Base-by-base conservation (phyloP, 1,139 yeast genomes). In the Suhomyces taliae region DNA sequence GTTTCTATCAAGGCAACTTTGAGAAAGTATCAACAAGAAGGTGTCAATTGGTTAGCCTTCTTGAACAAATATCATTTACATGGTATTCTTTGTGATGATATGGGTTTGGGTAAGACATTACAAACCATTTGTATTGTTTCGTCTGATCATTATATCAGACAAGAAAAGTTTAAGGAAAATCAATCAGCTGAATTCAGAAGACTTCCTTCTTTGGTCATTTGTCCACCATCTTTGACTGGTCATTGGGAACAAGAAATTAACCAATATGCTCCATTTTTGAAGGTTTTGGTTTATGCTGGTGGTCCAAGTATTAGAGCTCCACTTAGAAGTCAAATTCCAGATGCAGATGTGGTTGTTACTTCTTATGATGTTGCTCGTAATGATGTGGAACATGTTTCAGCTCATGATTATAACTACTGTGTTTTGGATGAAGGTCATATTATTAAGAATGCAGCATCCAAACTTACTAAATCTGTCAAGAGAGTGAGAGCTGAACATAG, bases 361-460 rank as follows among this genome's bases (percentile, higher is more conserved):
- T 90, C 98, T 0, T 95, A 95, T 65, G 99, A 95, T 72, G 96
- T 93, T 46, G 90, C 95, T 40, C 82, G 99, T 62, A 93, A 95
- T 66, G 99, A 95, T 66, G 82, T 85, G 38, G 87, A 83, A 9
- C 72, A 76, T 55, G 64, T 95, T 34, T 65, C 81, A 2, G 66
- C 69, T 2, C 79, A 77, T 54, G 88, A 85, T 60, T 95, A 87
- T 74, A 93, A 95, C 65, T 95, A 95, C 62, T 93, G 98, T 72
- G 96, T 93, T 7, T 70, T 95, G 53, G 99, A 95, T 69, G 99
- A 95, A 70, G 99, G 99, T 36, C 99, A 95, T 66, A 90, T 93
- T 44, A 93, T 95, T 61, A 93, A 93, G 70, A 95, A 93, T 64
- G 83, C 98, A 0, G 78, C 83, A 43, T 89, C 98, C 0, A 93